Evolutionary conservation across 345 rosid genomes (phyloP).

Genomic region (Eucalyptus grandis): DNA sequence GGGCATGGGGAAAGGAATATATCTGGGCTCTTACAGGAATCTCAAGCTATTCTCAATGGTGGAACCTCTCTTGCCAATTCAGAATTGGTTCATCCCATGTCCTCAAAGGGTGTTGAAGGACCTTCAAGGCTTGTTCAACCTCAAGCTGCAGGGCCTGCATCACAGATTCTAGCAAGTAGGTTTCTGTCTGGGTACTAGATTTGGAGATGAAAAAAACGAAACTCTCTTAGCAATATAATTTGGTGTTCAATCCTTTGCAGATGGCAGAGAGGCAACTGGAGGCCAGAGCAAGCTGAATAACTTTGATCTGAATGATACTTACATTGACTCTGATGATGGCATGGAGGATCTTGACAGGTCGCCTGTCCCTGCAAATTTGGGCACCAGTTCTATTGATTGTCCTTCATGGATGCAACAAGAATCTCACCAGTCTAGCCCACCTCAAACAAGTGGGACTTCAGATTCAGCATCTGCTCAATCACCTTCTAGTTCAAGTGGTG

Average conservation of each 20-base stretch:
- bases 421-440: constrained; percentile 94
- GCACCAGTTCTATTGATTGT: constrained; percentile 61
- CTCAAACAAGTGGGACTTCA: constrained; percentile 87
- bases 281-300: constrained; percentile 56
- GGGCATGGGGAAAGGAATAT: constrained; percentile 52
- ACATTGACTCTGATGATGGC: constrained; percentile 78
- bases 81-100: constrained; percentile 28
- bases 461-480: constrained; percentile 97
- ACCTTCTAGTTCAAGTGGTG: constrained; percentile 91
- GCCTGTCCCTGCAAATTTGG: constrained; percentile 43
- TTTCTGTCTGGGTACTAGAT: constrained; percentile 7
- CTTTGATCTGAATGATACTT: constrained; percentile 88
- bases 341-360: constrained; percentile 70
- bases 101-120: constrained; percentile 35
- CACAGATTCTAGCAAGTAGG: constrained; percentile 30
- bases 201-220: neutral
- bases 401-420: constrained; percentile 77
- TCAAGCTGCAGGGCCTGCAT: constrained; percentile 19
- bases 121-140: constrained; percentile 23
- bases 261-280: constrained; percentile 25
- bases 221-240: neutral
- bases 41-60: constrained; percentile 36
- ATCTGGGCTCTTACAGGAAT: constrained; percentile 55
- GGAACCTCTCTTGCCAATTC: constrained; percentile 28
- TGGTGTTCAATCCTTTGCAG: constrained; percentile 1